Evolutionary conservation across 768 basidiomycete genomes (phyloP), one percentile per base, ranked within the genome.

Genomic region (Boletus patriciae): DNA sequence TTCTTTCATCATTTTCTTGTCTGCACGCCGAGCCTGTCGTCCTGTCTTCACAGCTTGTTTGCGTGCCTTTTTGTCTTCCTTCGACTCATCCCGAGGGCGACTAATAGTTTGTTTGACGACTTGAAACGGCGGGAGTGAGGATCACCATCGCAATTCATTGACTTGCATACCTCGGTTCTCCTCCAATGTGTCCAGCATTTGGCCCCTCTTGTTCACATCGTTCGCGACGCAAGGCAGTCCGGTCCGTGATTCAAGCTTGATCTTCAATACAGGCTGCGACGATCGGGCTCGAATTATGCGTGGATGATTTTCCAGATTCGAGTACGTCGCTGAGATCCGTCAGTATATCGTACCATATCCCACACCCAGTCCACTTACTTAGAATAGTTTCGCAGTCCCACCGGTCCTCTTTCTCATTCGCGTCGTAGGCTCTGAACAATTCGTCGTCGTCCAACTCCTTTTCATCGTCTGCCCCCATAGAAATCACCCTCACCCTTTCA

Each of bases 361-460:
- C 16, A 19, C 36, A 19, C 11, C 29, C 3, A 19, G 23, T 3
- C 45, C 13, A 80, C 90, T 70, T 71, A 96, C 96, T 87, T 3
- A 99, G 77, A 38, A 99, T 90, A 2, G 94, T 97, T 72, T 99
- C 95, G 59, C 92, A 95, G 69, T 99, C 97, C 97, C 97, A 99
- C 44, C 84, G 76, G 60, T 89, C 87, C 62, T 88, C 85, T 52
- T 85, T 83, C 62, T 84, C 81, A 8, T 61, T 61, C 50, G 71
- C 57, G 53, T 75, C 60, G 12, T 74, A 67, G 7, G 73, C 73
- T 58, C 76, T 70, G 27, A 77, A 73, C 34, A 82, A 67, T n/a
- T 71, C 73, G 6, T 74, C 75, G 46, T 74, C 75, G n/a, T 77
- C 79, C 4, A 73, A 73, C 34, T 77, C 80, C 36, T 74, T 74